Evolutionary conservation across 2,329 filamentous ascomycete species (phyloP), one percentile per base, ranked within the genome.

Genomic region (Kalaharituber pfeilii): DNA sequence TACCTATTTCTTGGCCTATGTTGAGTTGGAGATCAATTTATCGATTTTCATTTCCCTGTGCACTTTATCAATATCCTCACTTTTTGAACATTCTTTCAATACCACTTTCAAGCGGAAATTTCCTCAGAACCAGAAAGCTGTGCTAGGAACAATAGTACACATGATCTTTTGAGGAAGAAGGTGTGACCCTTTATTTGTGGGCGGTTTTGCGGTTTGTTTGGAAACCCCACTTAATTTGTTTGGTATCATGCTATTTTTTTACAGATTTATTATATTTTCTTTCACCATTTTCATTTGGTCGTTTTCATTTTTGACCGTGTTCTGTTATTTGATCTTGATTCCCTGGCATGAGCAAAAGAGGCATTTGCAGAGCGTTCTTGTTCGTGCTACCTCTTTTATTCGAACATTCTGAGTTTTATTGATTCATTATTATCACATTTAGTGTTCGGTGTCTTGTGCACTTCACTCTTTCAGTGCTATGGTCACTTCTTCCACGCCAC

Each of bases 51-150:
- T 52, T 52, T 55, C 39, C 42, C 52, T 42, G 24, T 22, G 42
- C 50, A 50, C 36, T 25, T 15, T 18, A 18, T 28, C n/a, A n/a
- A 36, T 50, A 57, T 58, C 55, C 53, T 59, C 53, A 50, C 52
- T 56, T 57, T 50, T 53, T 53, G 39, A 36, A 54, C 53, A 57
- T 53, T 50, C 42, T 52, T 56, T 57, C 52, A 52, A 57, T 59
- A 55, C 51, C 53, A 50, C 25, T 55, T 56, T 42, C 50, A 53
- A 57, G 55, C 51, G 55, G 56, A 55, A 57, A 54, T 47, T 22
- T 24, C 5, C 1, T 22, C 42, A 47, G n/a, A 20, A 5, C 20
- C 20, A 39, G 7, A 18, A 39, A 18, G 15, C 20, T 15, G 33
- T 39, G 20, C 33, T 39, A 15, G 33, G 20, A 18, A 13, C 13